phyloP scores from a whole-genome alignment of 306 rosid genomes.

The Benincasa hispida region DNA sequence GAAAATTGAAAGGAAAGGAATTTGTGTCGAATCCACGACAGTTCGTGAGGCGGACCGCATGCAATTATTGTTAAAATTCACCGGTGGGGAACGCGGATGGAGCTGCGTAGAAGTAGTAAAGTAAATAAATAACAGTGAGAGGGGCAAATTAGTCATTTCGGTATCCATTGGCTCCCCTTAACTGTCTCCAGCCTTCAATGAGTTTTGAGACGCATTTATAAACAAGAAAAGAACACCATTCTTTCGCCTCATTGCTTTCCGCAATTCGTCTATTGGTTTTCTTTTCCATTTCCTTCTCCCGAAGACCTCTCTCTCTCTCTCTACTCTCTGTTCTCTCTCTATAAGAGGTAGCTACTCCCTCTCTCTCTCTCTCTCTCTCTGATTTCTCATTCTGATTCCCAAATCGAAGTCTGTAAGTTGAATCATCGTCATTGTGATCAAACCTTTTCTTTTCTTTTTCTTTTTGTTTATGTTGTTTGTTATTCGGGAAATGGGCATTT shows the following conservation, averaged over 20 bases:
- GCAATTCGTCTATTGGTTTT: not conserved
- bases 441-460: not conserved
- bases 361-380: not conserved
- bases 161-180: not conserved
- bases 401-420: not conserved
- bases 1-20: too few relatives aligned
- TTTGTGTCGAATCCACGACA: not conserved
- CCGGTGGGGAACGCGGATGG: not conserved
- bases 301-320: not conserved
- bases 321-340: not conserved
- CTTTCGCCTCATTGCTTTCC: not conserved
- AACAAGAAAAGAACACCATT: not conserved
- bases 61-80: not conserved
- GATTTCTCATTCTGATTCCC: not conserved
- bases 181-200: conserved; percentile 1
- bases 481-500: not conserved
- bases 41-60: not conserved
- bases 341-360: not conserved
- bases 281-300: not conserved
- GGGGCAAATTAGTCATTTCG: not conserved
- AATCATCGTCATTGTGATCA: not conserved
- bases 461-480: not conserved
- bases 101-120: not conserved
- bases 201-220: not conserved
- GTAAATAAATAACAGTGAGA: not conserved